Evolutionary conservation across 768 basidiomycete species (phyloP).

Genomic region (Myochromella boudieri): DNA sequence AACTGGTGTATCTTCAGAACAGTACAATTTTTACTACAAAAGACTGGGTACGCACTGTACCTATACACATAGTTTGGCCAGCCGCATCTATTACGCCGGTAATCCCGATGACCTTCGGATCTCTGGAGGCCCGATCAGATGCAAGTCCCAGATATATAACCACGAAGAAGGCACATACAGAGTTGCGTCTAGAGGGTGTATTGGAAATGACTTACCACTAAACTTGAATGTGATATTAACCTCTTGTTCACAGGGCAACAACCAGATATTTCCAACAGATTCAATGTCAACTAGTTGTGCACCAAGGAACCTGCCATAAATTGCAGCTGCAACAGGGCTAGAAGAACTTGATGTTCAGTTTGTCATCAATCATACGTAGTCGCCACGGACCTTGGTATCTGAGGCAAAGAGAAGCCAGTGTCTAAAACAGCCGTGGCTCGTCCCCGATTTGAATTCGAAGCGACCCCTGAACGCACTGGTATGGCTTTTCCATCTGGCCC

Average conservation of each 20-base stretch:
- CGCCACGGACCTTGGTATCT: slow-evolving; percentile 54
- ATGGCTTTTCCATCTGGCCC: slow-evolving; percentile 59
- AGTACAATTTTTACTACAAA: not conserved
- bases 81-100: slow-evolving; percentile 27
- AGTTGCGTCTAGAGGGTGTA: slow-evolving; percentile 67
- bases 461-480: slow-evolving; percentile 43
- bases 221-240: slow-evolving; percentile 69
- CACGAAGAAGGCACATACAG: slow-evolving; percentile 34
- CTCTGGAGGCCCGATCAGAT: slow-evolving; percentile 14
- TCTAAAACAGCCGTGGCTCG: slow-evolving; percentile 66
- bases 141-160: not conserved
- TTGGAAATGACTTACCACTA: slow-evolving; percentile 51
- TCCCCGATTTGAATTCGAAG: slow-evolving; percentile 35
- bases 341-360: slow-evolving; percentile 13
- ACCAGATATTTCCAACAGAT: slow-evolving; percentile 50
- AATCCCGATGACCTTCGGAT: slow-evolving; percentile 32
- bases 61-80: slow-evolving; percentile 37
- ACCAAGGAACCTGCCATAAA: slow-evolving; percentile 56
- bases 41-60: slow-evolving; percentile 31
- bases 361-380: slow-evolving; percentile 6
- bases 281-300: slow-evolving; percentile 45
- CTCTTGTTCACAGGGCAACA: slow-evolving; percentile 60
- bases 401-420: slow-evolving; percentile 68
- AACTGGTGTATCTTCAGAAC: slow-evolving; percentile 42
- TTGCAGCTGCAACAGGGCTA: slow-evolving; percentile 54